Evolutionary conservation across 2,329 filamentous ascomycete genomes (phyloP).

Genomic region (Paradendryphiella salina): DNA sequence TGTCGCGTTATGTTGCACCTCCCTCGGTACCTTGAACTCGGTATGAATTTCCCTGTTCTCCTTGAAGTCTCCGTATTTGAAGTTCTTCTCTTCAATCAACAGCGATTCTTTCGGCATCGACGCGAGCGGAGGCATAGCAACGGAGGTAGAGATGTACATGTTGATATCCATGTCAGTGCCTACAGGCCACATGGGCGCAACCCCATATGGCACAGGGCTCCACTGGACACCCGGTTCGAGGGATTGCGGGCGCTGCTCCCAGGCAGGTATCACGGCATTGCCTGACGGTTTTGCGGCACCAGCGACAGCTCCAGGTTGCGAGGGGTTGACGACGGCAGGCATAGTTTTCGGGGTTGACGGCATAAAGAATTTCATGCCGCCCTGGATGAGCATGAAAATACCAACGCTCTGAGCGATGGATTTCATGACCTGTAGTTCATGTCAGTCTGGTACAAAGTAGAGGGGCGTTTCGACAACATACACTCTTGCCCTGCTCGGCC

Average conservation of each 20-base stretch:
- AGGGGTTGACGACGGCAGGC: slow-evolving; percentile 22
- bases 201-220: slow-evolving; percentile 66
- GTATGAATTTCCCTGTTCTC: slow-evolving; percentile 79
- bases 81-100: slow-evolving; percentile 78
- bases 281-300: slow-evolving; percentile 18
- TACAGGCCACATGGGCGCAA: slow-evolving; percentile 86
- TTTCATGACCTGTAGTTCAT: slow-evolving; percentile 33
- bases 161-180: slow-evolving; percentile 79
- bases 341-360: slow-evolving; percentile 32
- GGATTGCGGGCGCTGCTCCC: slow-evolving; percentile 41
- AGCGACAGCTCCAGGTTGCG: slow-evolving; percentile 23
- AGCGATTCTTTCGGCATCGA: slow-evolving; percentile 67
- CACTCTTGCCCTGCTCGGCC: slow-evolving; percentile 29
- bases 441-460: slow-evolving; percentile 19
- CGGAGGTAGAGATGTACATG: slow-evolving; percentile 79
- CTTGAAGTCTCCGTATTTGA: slow-evolving; percentile 75
- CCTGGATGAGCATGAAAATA: slow-evolving; percentile 64
- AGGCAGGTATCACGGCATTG: slow-evolving; percentile 44
- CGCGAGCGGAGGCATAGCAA: slow-evolving; percentile 68
- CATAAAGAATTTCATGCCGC: slow-evolving; percentile 60
- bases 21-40: slow-evolving; percentile 73
- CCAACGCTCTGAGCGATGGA: slow-evolving; percentile 59
- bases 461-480: slow-evolving; percentile 20
- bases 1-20: slow-evolving; percentile 88
- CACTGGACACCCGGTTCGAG: slow-evolving; percentile 61